These are phyloP conservation scores for Hysterangium stoloniferum DNA, from an alignment of 768 basidiomycete species.

Conservation along the genomic window DNA sequence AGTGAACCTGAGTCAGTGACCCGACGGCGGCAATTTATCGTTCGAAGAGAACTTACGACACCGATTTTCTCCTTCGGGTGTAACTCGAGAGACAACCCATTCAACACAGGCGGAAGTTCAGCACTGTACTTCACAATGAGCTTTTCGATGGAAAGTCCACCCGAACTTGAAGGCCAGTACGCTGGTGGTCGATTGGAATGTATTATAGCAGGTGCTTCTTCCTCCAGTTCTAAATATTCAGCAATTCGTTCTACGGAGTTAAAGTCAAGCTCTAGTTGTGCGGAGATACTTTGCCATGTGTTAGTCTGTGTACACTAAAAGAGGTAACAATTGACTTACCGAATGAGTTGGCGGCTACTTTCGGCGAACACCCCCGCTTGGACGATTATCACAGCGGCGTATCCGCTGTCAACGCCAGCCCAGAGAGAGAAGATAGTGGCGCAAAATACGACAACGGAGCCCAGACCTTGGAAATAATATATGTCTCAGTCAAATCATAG, in stretches of 20 bases:
- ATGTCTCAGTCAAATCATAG: conserved; percentile 4
- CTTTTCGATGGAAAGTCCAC: conserved; percentile 49
- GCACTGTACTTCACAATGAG: conserved; percentile 57
- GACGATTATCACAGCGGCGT: conserved; percentile 64
- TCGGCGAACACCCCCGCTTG: conserved; percentile 65
- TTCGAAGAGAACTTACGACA: conserved; percentile 34
- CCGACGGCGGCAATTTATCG: not conserved
- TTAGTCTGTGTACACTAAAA: conserved; percentile 6
- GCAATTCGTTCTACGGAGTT: conserved; percentile 68
- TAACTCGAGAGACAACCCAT: conserved; percentile 49
- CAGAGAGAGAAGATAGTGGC: conserved; percentile 63
- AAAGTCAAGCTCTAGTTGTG: conserved; percentile 66
- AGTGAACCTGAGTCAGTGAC: not conserved
- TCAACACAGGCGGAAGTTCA: conserved; percentile 52
- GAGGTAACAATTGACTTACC: conserved; percentile 24
- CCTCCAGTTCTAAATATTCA: conserved; percentile 59
- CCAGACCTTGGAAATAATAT: conserved; percentile 39
- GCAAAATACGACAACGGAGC: conserved; percentile 61
- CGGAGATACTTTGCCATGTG: conserved; percentile 40
- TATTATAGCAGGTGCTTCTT: conserved; percentile 59
- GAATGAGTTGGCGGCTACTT: conserved; percentile 57
- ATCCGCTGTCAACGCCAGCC: conserved; percentile 48
- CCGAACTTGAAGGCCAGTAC: conserved; percentile 56
- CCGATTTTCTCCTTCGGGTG: conserved; percentile 61
- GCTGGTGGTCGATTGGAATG: conserved; percentile 55